Evolutionary conservation across 2,329 filamentous ascomycete species (phyloP).

Genomic region (Colletotrichum sublineola): DNA sequence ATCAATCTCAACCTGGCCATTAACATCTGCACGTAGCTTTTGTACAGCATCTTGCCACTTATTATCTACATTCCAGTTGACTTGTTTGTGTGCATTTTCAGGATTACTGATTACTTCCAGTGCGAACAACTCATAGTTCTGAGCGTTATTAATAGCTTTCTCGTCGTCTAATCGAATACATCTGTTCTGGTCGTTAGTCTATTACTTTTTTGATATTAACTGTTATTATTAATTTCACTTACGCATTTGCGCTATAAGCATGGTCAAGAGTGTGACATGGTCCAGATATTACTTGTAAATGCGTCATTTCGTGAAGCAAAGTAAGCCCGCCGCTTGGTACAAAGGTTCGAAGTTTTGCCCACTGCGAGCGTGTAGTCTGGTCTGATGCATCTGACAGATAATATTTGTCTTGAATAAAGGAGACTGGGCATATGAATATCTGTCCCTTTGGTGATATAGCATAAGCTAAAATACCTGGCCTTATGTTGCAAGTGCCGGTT

Average conservation of each 20-base stretch:
- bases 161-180: background rate
- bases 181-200: background rate
- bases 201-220: background rate
- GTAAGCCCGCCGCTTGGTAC: background rate
- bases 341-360: background rate
- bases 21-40: background rate
- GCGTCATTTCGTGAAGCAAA: background rate
- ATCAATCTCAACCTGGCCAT: no score
- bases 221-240: background rate
- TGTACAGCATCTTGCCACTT: background rate
- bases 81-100: background rate
- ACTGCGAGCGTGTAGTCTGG: background rate
- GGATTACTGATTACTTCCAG: background rate
- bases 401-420: background rate
- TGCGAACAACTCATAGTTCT: background rate
- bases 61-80: background rate
- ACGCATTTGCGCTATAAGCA: background rate
- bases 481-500: background rate
- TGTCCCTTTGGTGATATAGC: no score
- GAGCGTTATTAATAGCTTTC: background rate
- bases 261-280: background rate
- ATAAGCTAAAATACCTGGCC: no score
- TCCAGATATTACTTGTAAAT: background rate
- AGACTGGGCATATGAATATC: background rate
- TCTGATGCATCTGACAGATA: background rate